Evolutionary conservation across 2,329 filamentous ascomycete species (phyloP).

Genomic region (Colletotrichum sansevieriae): DNA sequence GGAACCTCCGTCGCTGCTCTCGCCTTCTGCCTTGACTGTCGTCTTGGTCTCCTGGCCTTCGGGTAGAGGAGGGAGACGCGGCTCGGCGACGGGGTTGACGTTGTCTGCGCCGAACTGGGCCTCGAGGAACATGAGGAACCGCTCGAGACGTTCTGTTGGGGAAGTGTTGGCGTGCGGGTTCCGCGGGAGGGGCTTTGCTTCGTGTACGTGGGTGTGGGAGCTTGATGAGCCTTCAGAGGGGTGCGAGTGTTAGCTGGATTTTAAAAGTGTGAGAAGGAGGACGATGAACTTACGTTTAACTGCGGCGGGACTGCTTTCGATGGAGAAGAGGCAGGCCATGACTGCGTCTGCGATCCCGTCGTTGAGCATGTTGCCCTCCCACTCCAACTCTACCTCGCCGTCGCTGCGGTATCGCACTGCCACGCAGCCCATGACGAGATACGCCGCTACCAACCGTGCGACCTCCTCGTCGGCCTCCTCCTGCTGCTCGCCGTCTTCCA

Average conservation of each 20-base stretch:
- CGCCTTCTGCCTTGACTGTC: conserved; percentile 46
- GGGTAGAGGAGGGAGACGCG: conserved; percentile 64
- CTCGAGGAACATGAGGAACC: conserved; percentile 96
- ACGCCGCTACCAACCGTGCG: conserved; percentile 65
- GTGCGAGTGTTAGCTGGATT: conserved; percentile 47
- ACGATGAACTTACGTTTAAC: conserved; percentile 84
- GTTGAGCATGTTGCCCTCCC: conserved; percentile 98
- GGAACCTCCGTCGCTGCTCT: conserved; percentile 41
- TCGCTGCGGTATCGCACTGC: conserved; percentile 81
- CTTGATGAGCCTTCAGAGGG: conserved; percentile 67
- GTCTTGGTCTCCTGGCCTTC: conserved; percentile 47
- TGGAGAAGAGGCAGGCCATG: conserved; percentile 90
- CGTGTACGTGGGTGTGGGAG: conserved; percentile 57
- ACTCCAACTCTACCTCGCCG: conserved; percentile 90
- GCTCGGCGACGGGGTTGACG: conserved; percentile 79
- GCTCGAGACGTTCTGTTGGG: conserved; percentile 82
- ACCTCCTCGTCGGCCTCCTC: conserved; percentile 77
- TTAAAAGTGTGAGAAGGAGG: conserved; percentile 46
- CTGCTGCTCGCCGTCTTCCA: conserved; percentile 52
- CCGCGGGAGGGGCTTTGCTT: conserved; percentile 53
- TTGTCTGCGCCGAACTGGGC: conserved; percentile 92
- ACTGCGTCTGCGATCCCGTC: conserved; percentile 98
- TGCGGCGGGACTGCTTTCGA: conserved; percentile 93
- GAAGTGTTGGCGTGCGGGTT: conserved; percentile 82
- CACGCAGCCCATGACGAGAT: conserved; percentile 90